Percentiles rank a stretch among this genome's conserved stretches.
These are phyloP conservation scores for Ophioceras dolichostomum DNA, from an alignment of 2,329 filamentous ascomycete species.

Conservation along the genomic window DNA sequence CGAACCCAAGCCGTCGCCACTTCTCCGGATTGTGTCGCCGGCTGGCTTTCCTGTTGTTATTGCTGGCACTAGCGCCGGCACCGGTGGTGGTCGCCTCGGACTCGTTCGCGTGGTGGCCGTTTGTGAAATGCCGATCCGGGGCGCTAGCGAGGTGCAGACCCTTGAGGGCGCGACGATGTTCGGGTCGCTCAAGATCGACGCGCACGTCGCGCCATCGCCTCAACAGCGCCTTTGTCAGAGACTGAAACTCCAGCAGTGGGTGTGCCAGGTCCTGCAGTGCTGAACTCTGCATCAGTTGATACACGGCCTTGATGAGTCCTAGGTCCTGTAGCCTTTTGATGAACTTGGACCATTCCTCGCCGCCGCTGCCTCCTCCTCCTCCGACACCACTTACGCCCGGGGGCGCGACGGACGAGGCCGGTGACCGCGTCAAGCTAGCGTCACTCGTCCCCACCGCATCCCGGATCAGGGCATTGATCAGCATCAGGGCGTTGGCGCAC, in stretches of 20 bases:
- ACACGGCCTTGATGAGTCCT: conserved; percentile 85
- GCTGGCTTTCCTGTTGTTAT: conserved; percentile 40
- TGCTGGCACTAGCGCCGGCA: not conserved
- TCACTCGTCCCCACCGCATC: conserved; percentile 73
- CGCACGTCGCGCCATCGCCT: conserved; percentile 78
- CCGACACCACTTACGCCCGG: too few species aligned
- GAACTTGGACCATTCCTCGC: conserved; percentile 85
- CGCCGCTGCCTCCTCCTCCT: conserved; percentile 21
- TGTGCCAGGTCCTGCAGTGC: conserved; percentile 82
- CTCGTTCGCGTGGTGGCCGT: conserved; percentile 21
- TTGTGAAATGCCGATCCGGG: conserved; percentile 41
- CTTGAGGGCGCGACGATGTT: conserved; percentile 80
- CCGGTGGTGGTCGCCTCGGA: not conserved
- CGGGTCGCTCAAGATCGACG: conserved; percentile 75
- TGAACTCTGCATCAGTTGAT: conserved; percentile 86
- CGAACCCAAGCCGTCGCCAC: conserved; percentile 86
- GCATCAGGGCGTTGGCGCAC: conserved; percentile 87
- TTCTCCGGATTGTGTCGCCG: conserved; percentile 76
- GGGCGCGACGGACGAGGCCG: conserved; percentile 14
- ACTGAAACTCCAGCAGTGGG: conserved; percentile 86
- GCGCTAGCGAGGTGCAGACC: conserved; percentile 74
- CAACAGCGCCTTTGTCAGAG: conserved; percentile 75
- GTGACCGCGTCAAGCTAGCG: conserved; percentile 19
- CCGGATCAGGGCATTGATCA: conserved; percentile 90
- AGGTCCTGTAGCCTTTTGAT: conserved; percentile 89